Percentiles rank a stretch among this genome's conserved stretches.
phyloP scores from a whole-genome alignment of 2,329 filamentous ascomycete species.

The Alternaria sp. region DNA sequence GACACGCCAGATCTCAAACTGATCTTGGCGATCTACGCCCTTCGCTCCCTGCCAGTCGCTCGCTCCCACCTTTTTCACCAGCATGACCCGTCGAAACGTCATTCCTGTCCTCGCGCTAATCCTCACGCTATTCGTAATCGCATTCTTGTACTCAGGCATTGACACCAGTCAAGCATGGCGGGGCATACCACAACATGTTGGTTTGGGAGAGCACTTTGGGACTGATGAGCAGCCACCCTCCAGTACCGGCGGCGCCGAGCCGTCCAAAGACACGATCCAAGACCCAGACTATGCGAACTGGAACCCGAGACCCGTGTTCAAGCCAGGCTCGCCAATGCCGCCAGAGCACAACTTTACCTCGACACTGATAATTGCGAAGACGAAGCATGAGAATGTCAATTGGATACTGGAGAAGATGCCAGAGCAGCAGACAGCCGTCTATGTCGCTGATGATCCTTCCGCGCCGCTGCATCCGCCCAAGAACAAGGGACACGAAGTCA shows the following conservation, averaged over 20 bases:
- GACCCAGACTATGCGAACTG: constrained; percentile 49
- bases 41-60: constrained; percentile 6
- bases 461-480: constrained; percentile 61
- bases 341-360: constrained; percentile 62
- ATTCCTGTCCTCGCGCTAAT: constrained; percentile 44
- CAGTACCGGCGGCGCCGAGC: constrained; percentile 11
- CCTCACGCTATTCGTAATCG: constrained; percentile 45
- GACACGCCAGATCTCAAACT: not conserved
- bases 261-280: constrained; percentile 18
- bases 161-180: constrained; percentile 48
- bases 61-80: constrained; percentile 11
- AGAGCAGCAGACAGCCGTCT: constrained; percentile 58
- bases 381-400: constrained; percentile 60
- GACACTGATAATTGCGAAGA: constrained; percentile 63
- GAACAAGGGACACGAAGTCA: constrained; percentile 70
- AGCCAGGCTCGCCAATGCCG: constrained; percentile 48
- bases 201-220: constrained; percentile 49
- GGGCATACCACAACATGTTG: constrained; percentile 52
- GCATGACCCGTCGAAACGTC: constrained; percentile 41
- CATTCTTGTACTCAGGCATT: constrained; percentile 52
- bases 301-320: constrained; percentile 49
- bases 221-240: constrained; percentile 21
- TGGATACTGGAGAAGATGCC: constrained; percentile 66
- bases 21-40: not conserved
- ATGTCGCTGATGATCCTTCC: constrained; percentile 61